Conservation (phyloP, 1,139 yeast genomes). For the Protomyces pachydermus region DNA sequence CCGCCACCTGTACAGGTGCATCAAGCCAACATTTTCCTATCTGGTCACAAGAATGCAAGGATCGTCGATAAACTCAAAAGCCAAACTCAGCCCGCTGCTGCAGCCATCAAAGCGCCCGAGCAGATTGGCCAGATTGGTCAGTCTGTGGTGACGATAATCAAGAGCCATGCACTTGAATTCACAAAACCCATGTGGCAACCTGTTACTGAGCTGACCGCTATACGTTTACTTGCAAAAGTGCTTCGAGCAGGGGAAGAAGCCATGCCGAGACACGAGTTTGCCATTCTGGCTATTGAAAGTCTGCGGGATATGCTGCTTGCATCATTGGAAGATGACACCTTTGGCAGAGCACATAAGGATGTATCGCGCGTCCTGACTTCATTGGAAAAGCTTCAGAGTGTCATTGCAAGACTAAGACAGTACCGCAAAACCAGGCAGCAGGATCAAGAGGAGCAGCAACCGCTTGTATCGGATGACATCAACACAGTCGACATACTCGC, state of each 20-base stretch:
- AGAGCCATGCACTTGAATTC: not conserved
- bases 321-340: conserved; percentile 15
- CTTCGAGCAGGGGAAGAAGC: not conserved
- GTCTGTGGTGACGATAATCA: not conserved
- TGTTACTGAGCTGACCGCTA: not conserved
- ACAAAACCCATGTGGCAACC: not conserved
- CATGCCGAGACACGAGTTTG: not conserved
- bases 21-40: conserved; percentile 22
- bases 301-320: conserved; percentile 1
- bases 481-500: not conserved
- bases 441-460: not conserved
- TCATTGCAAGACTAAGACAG: not conserved
- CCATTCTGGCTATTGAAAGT: not conserved
- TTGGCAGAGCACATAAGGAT: conserved; percentile 16
- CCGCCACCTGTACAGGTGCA: conserved; percentile 8
- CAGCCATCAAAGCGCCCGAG: not conserved
- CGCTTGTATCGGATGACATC: not conserved
- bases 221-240: not conserved
- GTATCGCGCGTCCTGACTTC: conserved; percentile 6
- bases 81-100: conserved; percentile 1
- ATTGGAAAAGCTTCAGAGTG: not conserved
- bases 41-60: not conserved
- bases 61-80: conserved; percentile 11
- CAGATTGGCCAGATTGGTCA: not conserved
- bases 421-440: not conserved